These are phyloP conservation scores for Dalbergia cultrata DNA, from an alignment of 306 rosid genomes.

Conservation along the genomic window DNA sequence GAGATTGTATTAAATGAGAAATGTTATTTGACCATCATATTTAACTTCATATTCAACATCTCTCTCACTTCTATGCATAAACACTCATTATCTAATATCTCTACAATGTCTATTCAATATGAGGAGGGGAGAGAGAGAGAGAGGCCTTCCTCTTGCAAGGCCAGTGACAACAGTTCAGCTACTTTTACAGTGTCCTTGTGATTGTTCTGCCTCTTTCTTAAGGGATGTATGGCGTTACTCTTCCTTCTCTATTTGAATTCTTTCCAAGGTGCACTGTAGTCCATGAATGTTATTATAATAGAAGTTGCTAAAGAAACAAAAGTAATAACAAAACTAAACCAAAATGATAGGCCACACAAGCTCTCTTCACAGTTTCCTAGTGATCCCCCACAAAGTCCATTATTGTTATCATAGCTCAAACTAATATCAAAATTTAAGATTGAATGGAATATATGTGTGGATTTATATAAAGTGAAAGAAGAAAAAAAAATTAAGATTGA, in stretches of 20 bases:
- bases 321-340: constrained; percentile 44
- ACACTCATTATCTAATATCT: no score
- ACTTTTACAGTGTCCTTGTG: constrained; percentile 6
- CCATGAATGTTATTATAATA: constrained; percentile 1
- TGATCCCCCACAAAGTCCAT: constrained; percentile 46
- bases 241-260: constrained; percentile 5
- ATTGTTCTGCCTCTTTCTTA: constrained; percentile 26
- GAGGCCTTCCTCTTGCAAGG: constrained; percentile 22
- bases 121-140: neutral
- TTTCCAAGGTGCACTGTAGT: constrained; percentile 15
- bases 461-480: no score
- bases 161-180: constrained; percentile 26
- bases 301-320: constrained; percentile 32
- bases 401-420: constrained; percentile 47
- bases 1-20: neutral
- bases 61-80: no score
- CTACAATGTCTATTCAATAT: no score
- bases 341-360: constrained; percentile 31
- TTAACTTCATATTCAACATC: no score
- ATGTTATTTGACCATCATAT: no score
- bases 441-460: no score
- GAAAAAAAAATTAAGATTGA: no score
- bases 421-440: neutral
- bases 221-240: constrained; percentile 3
- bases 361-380: constrained; percentile 32